A percentile compares a stretch with the other conserved stretches of the same genome.
These are phyloP conservation scores for Claviceps sp. DNA, from an alignment of 2,329 filamentous ascomycete species.

Conservation along the genomic window DNA sequence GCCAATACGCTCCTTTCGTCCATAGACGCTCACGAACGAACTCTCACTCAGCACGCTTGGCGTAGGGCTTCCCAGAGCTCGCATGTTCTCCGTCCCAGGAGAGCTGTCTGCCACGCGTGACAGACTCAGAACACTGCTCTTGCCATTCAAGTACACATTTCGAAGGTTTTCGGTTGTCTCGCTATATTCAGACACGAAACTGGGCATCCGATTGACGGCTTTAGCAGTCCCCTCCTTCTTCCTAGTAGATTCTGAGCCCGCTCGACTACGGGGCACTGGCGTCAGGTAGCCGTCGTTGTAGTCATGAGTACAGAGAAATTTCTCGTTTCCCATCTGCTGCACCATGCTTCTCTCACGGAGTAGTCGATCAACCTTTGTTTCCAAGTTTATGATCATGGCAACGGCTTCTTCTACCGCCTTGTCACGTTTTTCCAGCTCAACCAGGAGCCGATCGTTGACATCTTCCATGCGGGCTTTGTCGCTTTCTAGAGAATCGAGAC, in stretches of 20 bases:
- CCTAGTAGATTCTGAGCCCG: slow-evolving; percentile 9
- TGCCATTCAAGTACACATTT: slow-evolving; percentile 41
- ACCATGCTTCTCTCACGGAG: slow-evolving; percentile 40
- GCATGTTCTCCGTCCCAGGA: slow-evolving; percentile 21
- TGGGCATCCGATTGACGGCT: slow-evolving; percentile 44
- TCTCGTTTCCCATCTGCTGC: slow-evolving; percentile 32
- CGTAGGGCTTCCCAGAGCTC: slow-evolving; percentile 40
- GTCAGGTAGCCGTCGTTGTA: slow-evolving; percentile 16
- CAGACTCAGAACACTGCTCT: slow-evolving; percentile 36
- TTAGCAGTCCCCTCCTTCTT: slow-evolving; percentile 19
- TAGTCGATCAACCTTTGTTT: slow-evolving; percentile 43
- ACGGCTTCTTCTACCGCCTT: slow-evolving; percentile 59
- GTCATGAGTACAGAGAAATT: slow-evolving; percentile 19
- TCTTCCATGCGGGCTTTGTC: slow-evolving; percentile 41
- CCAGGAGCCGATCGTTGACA: slow-evolving; percentile 43
- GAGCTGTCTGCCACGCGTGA: slow-evolving; percentile 31
- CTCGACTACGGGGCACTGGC: slow-evolving; percentile 8
- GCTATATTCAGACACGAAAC: slow-evolving; percentile 47
- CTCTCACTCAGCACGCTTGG: slow-evolving; percentile 54
- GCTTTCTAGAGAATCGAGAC: slow-evolving; percentile 39
- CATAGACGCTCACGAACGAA: slow-evolving; percentile 53
- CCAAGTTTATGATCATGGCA: slow-evolving; percentile 51
- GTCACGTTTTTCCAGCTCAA: slow-evolving; percentile 53
- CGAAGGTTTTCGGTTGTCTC: slow-evolving; percentile 47
- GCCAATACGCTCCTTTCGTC: slow-evolving; percentile 20